Conservation (phyloP, 441 rosid genomes). For the Gossypium armourianum region DNA sequence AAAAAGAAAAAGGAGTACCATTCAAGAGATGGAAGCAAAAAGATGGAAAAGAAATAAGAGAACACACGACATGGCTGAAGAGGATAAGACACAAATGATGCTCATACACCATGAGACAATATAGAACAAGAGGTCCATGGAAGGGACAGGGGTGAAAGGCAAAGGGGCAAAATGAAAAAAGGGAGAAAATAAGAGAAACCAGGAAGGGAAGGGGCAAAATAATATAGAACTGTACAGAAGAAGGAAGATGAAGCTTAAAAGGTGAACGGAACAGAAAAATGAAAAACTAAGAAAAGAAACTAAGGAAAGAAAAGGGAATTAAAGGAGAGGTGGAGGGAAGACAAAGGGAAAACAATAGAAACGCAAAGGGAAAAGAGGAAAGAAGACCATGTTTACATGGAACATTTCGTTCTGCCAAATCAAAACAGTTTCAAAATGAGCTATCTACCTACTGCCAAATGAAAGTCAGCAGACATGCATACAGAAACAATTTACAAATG, state of each 20-base stretch:
- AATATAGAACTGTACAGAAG: not conserved
- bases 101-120: not conserved
- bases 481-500: not conserved
- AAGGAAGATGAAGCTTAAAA: not conserved
- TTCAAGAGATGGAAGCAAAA: not conserved
- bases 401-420: not conserved
- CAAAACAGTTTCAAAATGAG: too few species aligned
- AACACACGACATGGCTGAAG: not conserved
- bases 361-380: not conserved
- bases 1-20: not conserved
- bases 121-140: not conserved
- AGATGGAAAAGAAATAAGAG: not conserved
- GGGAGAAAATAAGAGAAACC: not conserved
- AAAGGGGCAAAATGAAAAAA: not conserved
- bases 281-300: not conserved
- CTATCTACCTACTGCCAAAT: not conserved
- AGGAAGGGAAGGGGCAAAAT: not conserved
- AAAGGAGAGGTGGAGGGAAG: too few species aligned
- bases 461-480: not conserved
- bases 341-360: not conserved
- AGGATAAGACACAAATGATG: not conserved
- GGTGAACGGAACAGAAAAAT: not conserved
- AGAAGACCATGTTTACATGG: not conserved
- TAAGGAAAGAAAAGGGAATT: too few species aligned
- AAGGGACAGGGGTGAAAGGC: not conserved